phyloP scores from a whole-genome alignment of 2,329 filamentous ascomycete species.

The Pyricularia sp. region DNA sequence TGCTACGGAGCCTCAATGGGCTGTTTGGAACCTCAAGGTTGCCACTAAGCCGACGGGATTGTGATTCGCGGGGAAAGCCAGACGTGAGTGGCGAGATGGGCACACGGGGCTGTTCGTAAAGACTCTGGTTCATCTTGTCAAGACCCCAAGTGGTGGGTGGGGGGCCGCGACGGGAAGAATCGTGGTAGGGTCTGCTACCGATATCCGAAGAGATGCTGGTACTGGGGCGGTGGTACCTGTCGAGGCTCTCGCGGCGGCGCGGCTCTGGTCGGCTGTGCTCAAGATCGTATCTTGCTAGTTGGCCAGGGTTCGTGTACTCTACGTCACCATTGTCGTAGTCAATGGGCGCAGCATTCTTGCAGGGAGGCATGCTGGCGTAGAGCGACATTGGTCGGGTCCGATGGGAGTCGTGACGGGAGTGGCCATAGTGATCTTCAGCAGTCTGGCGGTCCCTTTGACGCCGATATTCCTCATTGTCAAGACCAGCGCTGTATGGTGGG shows the following conservation, averaged over 20 bases:
- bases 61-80: constrained; percentile 29
- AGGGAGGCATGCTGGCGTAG: constrained; percentile 34
- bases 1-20: constrained; percentile 20
- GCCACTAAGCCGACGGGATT: constrained; percentile 20
- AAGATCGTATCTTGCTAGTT: constrained; percentile 52
- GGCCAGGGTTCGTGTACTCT: constrained; percentile 54
- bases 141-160: constrained; percentile 63
- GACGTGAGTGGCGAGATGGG: constrained; percentile 35
- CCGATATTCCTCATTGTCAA: constrained; percentile 42
- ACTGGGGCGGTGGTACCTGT: constrained; percentile 47
- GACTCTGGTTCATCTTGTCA: constrained; percentile 52
- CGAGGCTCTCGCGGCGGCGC: constrained; percentile 44
- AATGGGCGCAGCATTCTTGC: constrained; percentile 28
- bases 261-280: constrained; percentile 36
- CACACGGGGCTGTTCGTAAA: constrained; percentile 36
- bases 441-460: constrained; percentile 37
- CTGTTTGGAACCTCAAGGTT: constrained; percentile 24
- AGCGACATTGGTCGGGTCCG: constrained; percentile 31
- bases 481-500: constrained; percentile 34
- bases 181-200: constrained; percentile 18
- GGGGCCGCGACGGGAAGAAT: constrained; percentile 36
- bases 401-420: constrained; percentile 29
- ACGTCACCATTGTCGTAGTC: constrained; percentile 52
- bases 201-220: constrained; percentile 41
- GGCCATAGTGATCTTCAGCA: constrained; percentile 22